Percentiles rank a stretch among this genome's conserved stretches.
Evolutionary conservation across 345 rosid species (phyloP).

Genomic region (Hibiscus tridactylites): DNA sequence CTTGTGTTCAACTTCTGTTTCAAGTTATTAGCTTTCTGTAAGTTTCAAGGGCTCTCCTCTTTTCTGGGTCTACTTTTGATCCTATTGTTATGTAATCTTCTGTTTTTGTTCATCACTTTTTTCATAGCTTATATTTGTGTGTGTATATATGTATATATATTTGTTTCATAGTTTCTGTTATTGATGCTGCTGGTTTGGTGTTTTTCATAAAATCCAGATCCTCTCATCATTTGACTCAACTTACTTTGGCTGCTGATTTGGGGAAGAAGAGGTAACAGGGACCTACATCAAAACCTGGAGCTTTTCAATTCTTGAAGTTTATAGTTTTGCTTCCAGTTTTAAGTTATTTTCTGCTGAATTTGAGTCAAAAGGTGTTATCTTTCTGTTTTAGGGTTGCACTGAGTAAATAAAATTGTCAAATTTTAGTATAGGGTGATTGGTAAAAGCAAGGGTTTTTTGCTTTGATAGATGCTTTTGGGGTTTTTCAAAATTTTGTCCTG

Average conservation of each 20-base stretch:
- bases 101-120: no score
- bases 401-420: not conserved
- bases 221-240: not conserved
- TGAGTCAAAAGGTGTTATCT: not conserved
- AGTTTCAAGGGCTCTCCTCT: not conserved
- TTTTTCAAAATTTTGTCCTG: not conserved
- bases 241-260: not conserved
- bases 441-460: constrained; percentile 1
- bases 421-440: not conserved
- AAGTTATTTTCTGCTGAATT: not conserved
- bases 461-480: not conserved
- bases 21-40: constrained; percentile 4
- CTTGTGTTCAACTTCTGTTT: not conserved
- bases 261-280: not conserved
- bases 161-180: not conserved
- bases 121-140: not conserved
- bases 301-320: not conserved
- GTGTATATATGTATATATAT: no score
- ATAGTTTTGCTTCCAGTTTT: not conserved
- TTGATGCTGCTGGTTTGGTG: not conserved
- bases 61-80: not conserved
- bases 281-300: not conserved
- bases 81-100: not conserved
- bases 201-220: not conserved
- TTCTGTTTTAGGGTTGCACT: not conserved